Percentiles rank a stretch among this genome's conserved stretches.
These are phyloP conservation scores for Xylaria cubensis DNA, from an alignment of 495 filamentous ascomycete genomes.

Conservation along the genomic window DNA sequence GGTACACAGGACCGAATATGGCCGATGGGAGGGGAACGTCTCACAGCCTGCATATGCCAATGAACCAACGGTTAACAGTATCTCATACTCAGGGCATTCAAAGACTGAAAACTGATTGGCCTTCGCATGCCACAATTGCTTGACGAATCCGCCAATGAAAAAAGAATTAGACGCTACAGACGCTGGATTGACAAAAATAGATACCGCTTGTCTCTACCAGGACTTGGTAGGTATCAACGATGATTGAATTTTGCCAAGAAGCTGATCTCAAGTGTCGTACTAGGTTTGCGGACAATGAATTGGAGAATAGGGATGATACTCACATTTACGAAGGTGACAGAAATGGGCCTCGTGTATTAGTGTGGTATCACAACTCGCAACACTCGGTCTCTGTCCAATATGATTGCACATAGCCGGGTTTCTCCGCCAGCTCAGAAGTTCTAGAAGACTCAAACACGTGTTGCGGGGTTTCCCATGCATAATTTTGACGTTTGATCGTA, in stretches of 20 bases:
- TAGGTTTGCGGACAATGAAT: background rate
- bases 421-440: background rate
- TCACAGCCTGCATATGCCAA: constrained; percentile 6
- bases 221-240: background rate
- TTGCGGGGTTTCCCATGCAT: background rate
- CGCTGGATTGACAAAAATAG: background rate
- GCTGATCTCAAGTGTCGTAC: background rate
- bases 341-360: background rate
- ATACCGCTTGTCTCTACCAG: background rate
- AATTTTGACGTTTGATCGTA: background rate
- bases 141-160: background rate
- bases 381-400: constrained; percentile 8
- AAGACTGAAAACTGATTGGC: background rate
- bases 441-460: background rate
- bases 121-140: background rate
- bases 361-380: background rate
- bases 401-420: background rate
- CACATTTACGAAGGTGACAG: background rate
- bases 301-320: background rate
- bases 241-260: background rate
- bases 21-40: background rate
- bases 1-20: background rate
- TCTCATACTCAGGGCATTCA: background rate
- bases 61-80: background rate
- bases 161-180: background rate